Percentiles rank a stretch among this genome's conserved stretches.
Conservation (phyloP, 1,284 basidiomycete genomes). For the Leccinum fuscescens region DNA sequence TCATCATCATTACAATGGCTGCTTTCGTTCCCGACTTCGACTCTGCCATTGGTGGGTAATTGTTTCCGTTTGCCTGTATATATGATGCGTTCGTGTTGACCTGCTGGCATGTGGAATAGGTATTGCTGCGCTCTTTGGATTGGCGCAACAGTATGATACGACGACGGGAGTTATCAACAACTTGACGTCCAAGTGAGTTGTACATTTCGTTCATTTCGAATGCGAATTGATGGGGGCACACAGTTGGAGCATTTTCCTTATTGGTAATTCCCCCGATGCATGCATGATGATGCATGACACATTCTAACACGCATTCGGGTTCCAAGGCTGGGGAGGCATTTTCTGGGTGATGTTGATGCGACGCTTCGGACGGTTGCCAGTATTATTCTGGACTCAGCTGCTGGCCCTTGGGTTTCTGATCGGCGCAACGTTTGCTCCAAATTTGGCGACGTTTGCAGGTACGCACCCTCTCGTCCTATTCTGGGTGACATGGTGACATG, state of each 20-base stretch:
- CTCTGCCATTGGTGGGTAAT: slow-evolving; percentile 45
- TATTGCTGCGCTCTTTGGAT: slow-evolving; percentile 52
- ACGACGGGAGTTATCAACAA: slow-evolving; percentile 55
- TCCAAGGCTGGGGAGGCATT: too few relatives aligned
- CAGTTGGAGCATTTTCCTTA: slow-evolving; percentile 59
- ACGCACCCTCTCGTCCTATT: not conserved
- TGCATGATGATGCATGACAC: too few relatives aligned
- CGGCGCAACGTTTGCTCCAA: slow-evolving; percentile 55
- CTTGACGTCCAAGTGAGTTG: slow-evolving; percentile 48
- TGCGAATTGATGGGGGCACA: not conserved
- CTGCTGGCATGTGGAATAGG: slow-evolving; percentile 30
- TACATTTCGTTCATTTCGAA: not conserved
- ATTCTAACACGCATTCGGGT: too few relatives aligned
- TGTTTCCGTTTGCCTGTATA: not conserved
- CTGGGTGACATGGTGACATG: not conserved
- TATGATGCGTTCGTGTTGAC: not conserved
- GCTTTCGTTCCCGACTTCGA: slow-evolving; percentile 55
- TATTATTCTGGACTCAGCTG: too few relatives aligned
- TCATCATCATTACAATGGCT: slow-evolving; percentile 50
- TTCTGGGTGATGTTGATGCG: too few relatives aligned
- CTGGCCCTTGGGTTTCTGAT: slow-evolving; percentile 36
- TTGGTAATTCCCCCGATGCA: slow-evolving; percentile 14
- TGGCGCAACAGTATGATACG: slow-evolving; percentile 51
- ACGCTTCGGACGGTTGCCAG: too few relatives aligned
- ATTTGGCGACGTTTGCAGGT: slow-evolving; percentile 48